These are phyloP conservation scores for Colletotrichum camelliae DNA, from an alignment of 2,329 filamentous ascomycete species.

Conservation along the genomic window DNA sequence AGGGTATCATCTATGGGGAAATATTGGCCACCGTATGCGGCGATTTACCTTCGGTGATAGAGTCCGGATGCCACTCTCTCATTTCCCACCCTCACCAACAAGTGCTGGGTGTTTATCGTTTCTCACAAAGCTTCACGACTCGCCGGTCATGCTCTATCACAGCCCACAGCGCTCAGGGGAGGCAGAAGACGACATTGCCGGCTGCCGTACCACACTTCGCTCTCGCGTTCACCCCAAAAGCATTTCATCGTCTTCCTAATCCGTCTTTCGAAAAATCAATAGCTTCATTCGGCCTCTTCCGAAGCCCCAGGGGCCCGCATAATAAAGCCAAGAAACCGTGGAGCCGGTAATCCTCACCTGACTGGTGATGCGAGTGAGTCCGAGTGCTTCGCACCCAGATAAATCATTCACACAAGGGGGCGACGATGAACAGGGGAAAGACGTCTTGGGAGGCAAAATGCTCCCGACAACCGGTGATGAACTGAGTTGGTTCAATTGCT, in stretches of 20 bases:
- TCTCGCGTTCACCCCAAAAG: neutral
- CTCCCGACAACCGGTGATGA: neutral
- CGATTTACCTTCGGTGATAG: neutral
- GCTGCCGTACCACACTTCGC: neutral
- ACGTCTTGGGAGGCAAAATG: neutral
- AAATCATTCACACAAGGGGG: neutral
- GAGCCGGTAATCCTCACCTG: neutral
- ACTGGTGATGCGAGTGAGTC: neutral
- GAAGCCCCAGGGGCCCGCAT: neutral
- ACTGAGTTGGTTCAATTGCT: neutral
- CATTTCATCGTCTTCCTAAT: neutral
- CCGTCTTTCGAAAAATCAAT: neutral
- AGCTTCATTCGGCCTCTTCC: neutral
- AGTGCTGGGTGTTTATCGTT: neutral
- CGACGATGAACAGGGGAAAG: neutral
- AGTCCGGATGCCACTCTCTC: neutral
- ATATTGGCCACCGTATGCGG: neutral
- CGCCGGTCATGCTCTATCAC: neutral
- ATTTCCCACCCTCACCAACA: neutral
- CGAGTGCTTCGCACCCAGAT: neutral
- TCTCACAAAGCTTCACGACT: neutral
- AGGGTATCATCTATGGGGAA: neutral
- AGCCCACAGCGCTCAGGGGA: neutral
- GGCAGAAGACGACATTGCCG: neutral
- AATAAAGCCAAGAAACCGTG: constrained; percentile 1